Percentiles rank a stretch among this genome's conserved stretches.
phyloP scores from a whole-genome alignment of 805 yeast species.

The Kluyveromyces starmeri region DNA sequence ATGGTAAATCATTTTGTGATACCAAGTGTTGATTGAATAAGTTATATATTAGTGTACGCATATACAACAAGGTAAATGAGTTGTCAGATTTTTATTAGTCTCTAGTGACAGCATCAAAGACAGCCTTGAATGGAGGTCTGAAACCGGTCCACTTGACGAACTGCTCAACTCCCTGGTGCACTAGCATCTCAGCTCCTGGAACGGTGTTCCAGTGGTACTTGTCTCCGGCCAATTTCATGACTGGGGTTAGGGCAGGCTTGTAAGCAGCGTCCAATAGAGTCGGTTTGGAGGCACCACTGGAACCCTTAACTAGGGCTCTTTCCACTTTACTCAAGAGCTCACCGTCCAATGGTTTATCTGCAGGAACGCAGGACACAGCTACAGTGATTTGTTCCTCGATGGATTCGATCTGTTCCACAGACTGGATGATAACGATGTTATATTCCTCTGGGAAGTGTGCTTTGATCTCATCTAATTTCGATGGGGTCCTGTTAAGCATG shows the following conservation, averaged over 20 bases:
- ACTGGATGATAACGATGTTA: conserved; percentile 49
- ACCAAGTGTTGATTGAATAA: no score
- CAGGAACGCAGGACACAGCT: conserved; percentile 78
- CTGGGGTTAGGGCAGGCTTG: conserved; percentile 79
- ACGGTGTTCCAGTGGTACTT: conserved; percentile 68
- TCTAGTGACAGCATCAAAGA: conserved; percentile 49
- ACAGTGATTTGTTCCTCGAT: conserved; percentile 40
- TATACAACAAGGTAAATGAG: no score
- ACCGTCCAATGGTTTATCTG: conserved; percentile 58
- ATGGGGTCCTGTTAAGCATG: conserved; percentile 69
- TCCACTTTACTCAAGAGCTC: conserved; percentile 41
- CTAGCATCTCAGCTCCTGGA: conserved; percentile 87
- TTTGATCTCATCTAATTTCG: conserved; percentile 53
- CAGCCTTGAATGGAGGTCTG: conserved; percentile 51
- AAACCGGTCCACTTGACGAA: conserved; percentile 68
- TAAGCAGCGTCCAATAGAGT: conserved; percentile 86
- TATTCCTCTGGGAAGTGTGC: conserved; percentile 50
- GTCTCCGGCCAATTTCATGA: conserved; percentile 67
- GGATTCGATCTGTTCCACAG: conserved; percentile 36
- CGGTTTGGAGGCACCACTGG: conserved; percentile 36
- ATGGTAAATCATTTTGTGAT: no score
- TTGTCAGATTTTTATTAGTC: conserved; percentile 8
- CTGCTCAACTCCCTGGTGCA: conserved; percentile 88
- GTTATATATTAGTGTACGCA: no score
- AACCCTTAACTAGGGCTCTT: conserved; percentile 36